Percentiles rank a stretch among this genome's conserved stretches.
These are phyloP conservation scores for Candida alai DNA, from an alignment of 805 yeast species.

Conservation along the genomic window DNA sequence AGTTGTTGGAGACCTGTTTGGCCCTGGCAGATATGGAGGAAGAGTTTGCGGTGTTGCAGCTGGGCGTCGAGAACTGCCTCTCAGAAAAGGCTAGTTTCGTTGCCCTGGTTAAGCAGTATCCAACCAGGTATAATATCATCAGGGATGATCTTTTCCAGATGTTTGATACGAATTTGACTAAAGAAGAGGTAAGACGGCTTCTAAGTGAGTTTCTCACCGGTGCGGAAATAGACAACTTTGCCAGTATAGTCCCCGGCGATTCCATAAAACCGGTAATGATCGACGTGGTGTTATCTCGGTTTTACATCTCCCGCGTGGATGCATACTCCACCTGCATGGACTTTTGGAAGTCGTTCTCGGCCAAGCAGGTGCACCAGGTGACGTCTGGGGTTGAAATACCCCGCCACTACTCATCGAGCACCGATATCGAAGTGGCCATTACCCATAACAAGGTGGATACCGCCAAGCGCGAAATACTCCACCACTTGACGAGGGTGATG, in stretches of 20 bases:
- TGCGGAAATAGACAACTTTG: neutral
- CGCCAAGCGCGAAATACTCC: slow-evolving; percentile 1
- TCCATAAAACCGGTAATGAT: neutral
- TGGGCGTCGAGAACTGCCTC: too few relatives aligned
- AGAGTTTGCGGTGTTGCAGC: slow-evolving; percentile 2
- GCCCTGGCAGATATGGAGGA: neutral
- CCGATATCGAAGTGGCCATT: slow-evolving; percentile 1
- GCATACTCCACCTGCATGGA: neutral
- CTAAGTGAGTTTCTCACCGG: neutral
- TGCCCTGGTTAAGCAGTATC: too few relatives aligned
- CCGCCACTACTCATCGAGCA: neutral
- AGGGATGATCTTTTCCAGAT: neutral
- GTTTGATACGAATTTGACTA: neutral
- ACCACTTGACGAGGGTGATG: slow-evolving; percentile 7
- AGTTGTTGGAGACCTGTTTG: neutral
- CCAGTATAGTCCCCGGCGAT: neutral
- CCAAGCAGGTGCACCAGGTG: neutral
- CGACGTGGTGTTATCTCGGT: slow-evolving; percentile 1
- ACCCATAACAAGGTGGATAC: neutral
- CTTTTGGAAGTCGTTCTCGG: slow-evolving; percentile 4
- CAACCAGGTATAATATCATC: slow-evolving; percentile 1
- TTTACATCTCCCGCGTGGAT: neutral
- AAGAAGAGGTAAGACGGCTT: neutral
- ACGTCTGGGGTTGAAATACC: neutral
- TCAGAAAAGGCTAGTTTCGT: too few relatives aligned